These are phyloP conservation scores for Stromatinia cepivora DNA, from an alignment of 2,329 filamentous ascomycete genomes.

Conservation along the genomic window DNA sequence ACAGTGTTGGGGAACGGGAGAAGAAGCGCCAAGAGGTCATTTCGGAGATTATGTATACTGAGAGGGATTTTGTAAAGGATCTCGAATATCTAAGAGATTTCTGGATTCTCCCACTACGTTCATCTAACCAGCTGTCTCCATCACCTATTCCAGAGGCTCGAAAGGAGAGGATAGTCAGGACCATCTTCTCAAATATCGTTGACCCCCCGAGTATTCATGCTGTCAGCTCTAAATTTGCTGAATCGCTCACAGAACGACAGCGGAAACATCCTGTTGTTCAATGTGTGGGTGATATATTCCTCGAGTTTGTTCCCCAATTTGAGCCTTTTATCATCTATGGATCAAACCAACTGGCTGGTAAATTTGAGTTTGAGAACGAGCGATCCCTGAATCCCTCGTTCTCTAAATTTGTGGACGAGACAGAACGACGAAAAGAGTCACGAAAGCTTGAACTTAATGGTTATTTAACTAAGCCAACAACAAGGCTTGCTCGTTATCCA, in stretches of 20 bases:
- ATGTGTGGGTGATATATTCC: constrained; percentile 90
- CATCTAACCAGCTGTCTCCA: constrained; percentile 59
- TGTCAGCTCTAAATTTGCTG: constrained; percentile 86
- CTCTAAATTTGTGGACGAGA: constrained; percentile 90
- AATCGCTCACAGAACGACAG: constrained; percentile 84
- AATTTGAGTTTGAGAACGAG: constrained; percentile 98
- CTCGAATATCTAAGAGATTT: constrained; percentile 96
- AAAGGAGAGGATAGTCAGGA: constrained; percentile 86
- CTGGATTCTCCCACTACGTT: constrained; percentile 91
- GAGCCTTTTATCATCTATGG: constrained; percentile 96
- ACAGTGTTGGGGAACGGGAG: constrained; percentile 84
- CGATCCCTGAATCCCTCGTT: constrained; percentile 83
- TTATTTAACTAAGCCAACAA: constrained; percentile 96
- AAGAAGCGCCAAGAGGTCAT: constrained; percentile 99
- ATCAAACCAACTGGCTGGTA: constrained; percentile 91
- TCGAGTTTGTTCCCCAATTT: constrained; percentile 89
- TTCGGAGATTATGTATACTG: constrained; percentile 97
- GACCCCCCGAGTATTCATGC: constrained; percentile 78
- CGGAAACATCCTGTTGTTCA: constrained; percentile 86
- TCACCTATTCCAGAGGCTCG: constrained; percentile 88
- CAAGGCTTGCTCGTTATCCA: constrained; percentile 89
- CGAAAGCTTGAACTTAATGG: constrained; percentile 96
- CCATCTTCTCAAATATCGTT: constrained; percentile 93
- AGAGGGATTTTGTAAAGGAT: constrained; percentile 98
- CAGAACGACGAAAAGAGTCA: constrained; percentile 92